phyloP scores from a whole-genome alignment of 306 rosid genomes.

The Pachyrhizus erosus region DNA sequence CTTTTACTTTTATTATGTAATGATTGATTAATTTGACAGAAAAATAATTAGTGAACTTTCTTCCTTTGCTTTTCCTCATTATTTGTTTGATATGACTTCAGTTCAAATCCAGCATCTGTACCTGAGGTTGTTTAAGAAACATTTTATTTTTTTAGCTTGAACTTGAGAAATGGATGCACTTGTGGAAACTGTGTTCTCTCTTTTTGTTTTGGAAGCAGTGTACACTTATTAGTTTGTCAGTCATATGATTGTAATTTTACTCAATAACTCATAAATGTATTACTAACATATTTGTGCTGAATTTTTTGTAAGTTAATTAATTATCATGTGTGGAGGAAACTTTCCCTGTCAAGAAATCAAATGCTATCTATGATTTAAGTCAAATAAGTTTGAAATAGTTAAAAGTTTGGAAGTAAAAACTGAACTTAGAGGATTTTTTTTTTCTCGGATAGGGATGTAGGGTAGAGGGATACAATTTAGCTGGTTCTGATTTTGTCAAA shows the following conservation, averaged over 20 bases:
- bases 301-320: neutral
- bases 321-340: neutral
- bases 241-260: neutral
- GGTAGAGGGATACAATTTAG: neutral
- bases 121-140: neutral
- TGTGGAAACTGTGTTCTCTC: neutral
- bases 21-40: slow-evolving; percentile 12
- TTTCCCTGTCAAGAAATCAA: neutral
- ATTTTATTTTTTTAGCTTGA: neutral
- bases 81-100: neutral
- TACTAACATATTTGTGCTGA: neutral
- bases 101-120: neutral
- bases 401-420: neutral
- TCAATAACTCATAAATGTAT: neutral
- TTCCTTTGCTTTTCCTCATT: neutral
- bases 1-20: neutral
- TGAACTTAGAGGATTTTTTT: neutral
- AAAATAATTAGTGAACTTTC: neutral
- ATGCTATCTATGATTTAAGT: neutral
- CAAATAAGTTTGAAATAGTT: neutral
- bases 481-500: neutral
- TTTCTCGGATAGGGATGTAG: neutral
- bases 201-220: neutral
- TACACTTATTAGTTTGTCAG: neutral
- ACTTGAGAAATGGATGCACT: neutral